Evolutionary conservation across 2,329 filamentous ascomycete genomes (phyloP), one percentile per base, ranked within the genome.

Genomic region (Davidsoniella virescens): DNA sequence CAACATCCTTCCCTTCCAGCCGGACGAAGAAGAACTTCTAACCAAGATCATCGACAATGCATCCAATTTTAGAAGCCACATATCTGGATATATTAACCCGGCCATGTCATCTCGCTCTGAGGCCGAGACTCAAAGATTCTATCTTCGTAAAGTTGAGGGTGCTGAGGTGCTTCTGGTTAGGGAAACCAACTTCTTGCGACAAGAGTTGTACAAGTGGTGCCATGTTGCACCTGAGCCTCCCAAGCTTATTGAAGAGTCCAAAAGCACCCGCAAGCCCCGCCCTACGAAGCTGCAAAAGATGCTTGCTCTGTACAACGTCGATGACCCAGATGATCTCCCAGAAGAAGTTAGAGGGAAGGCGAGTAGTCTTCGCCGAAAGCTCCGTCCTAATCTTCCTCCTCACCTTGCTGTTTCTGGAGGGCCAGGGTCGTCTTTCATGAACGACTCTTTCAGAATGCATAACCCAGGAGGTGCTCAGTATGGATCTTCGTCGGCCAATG

Each of bases 201-300:
- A 94, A 62, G 87, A 95, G 61, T 72, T 98, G 51, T 92, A 98
- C 65, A 93, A 87, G 61, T 94, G 86, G 84, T 87, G 82, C 38
- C 88, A 88, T 2, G 86, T 96, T 23, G 88, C 92, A 1, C 84
- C 87, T 0, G 75, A 86, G 12, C 72, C 92, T 10, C 92, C 92
- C 3, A 88, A 88, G 18, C 80, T 93, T 37, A 72, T 94, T 8
- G 84, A 94, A 54, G 76, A 82, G 14, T 96, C 90, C 0, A 76
- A 88, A 55, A 95, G 88, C 46, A 98, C 92, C 4, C 78, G 92
- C 52, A 98, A 98, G 65, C 92, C 92, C 39, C 80, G 92, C 7
- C 92, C 92, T 7, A 98, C 92, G 0, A 98, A 98, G 66, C 77
- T 95, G 56, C 90, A 96, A 64, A 96, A 95, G 68, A 76, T 96